Evolutionary conservation across 192 early-diverging fungal genomes (phyloP).

Genomic region (Gryganskiella cystojenkinii): DNA sequence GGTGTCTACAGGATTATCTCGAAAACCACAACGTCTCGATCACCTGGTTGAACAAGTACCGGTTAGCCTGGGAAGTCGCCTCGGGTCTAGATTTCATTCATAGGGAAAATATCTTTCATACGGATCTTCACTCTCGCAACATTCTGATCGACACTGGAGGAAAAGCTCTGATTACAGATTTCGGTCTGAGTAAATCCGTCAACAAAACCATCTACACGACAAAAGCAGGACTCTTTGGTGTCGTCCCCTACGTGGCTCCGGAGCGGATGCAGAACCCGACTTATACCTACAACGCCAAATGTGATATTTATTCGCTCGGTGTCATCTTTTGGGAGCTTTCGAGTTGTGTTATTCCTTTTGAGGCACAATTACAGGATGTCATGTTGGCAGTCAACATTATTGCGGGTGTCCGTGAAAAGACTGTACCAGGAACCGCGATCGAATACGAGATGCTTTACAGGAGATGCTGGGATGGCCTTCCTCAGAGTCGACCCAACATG

Average conservation of each 20-base stretch:
- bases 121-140: slow-evolving; percentile 49
- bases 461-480: slow-evolving; percentile 49
- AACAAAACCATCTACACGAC: slow-evolving; percentile 50
- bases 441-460: slow-evolving; percentile 56
- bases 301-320: slow-evolving; percentile 56
- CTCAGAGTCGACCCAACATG: slow-evolving; percentile 52
- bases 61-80: slow-evolving; percentile 52
- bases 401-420: slow-evolving; percentile 53
- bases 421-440: slow-evolving; percentile 48
- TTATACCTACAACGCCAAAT: slow-evolving; percentile 54
- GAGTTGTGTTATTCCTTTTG: slow-evolving; percentile 51
- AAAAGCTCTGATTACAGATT: slow-evolving; percentile 56
- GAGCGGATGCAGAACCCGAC: slow-evolving; percentile 56
- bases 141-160: slow-evolving; percentile 56
- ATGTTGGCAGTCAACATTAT: slow-evolving; percentile 55
- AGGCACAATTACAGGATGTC: slow-evolving; percentile 50
- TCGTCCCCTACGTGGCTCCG: slow-evolving; percentile 55
- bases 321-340: slow-evolving; percentile 59
- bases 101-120: slow-evolving; percentile 55
- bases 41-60: slow-evolving; percentile 51
- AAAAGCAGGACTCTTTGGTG: slow-evolving; percentile 52
- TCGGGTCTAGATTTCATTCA: slow-evolving; percentile 55
- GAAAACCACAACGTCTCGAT: slow-evolving; percentile 45
- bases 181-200: slow-evolving; percentile 52
- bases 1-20: slow-evolving; percentile 54